Conservation (phyloP, 352 stramenopile species). For the Globisporangium apiculatum region DNA sequence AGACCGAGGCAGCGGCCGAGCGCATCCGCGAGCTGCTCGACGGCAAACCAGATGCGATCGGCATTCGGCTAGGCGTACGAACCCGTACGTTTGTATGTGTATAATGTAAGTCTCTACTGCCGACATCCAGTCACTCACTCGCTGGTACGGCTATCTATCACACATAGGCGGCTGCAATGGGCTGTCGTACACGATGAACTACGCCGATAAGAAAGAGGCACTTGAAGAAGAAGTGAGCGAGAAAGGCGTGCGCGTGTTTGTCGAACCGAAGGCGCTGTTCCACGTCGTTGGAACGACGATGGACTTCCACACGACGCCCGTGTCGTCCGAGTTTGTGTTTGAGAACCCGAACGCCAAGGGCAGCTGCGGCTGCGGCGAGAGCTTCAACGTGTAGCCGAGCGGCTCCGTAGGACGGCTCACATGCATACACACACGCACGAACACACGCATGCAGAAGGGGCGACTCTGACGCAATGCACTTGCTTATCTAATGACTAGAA, state of each 20-base stretch:
- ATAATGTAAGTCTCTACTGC: not conserved
- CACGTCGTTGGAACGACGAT: conserved; percentile 98
- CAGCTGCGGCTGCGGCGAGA: conserved; percentile 98
- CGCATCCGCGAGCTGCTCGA: conserved; percentile 85
- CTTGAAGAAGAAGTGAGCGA: conserved; percentile 93
- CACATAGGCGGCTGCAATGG: conserved; percentile 95
- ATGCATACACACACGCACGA: conserved; percentile 2
- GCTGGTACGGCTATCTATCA: not conserved
- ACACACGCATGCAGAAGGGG: not conserved
- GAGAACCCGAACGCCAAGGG: conserved; percentile 99
- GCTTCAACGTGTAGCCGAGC: conserved; percentile 94
- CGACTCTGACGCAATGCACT: not conserved
- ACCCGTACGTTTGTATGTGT: conserved; percentile 51
- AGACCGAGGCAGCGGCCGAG: conserved; percentile 84
- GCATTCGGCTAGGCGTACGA: conserved; percentile 95
- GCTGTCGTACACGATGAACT: conserved; percentile 99
- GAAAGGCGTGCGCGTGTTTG: conserved; percentile 94
- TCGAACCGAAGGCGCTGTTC: conserved; percentile 98
- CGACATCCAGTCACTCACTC: not conserved
- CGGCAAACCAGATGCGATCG: conserved; percentile 86
- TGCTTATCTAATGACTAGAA: conserved; percentile 1
- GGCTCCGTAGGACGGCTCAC: too few species aligned
- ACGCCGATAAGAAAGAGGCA: conserved; percentile 92
- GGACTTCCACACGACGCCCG: conserved; percentile 97
- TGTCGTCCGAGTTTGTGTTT: conserved; percentile 98